phyloP scores from a whole-genome alignment of 2,329 filamentous ascomycete species.

The Trichophyton simii region DNA sequence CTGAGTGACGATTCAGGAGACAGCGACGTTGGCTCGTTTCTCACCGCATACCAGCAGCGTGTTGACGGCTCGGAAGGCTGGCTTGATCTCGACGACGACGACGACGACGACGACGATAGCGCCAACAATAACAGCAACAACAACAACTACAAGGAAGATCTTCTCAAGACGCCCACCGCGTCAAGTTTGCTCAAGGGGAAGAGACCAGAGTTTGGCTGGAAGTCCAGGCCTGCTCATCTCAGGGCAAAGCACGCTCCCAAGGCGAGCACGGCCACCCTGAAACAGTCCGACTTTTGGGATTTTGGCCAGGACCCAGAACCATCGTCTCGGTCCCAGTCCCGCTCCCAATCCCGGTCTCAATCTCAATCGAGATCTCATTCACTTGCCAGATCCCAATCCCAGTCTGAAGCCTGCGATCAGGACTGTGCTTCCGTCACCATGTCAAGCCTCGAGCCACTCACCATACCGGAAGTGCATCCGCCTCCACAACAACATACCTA shows the following conservation, averaged over 20 bases:
- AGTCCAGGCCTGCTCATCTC: slow-evolving; percentile 14
- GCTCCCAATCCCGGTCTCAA: slow-evolving; percentile 24
- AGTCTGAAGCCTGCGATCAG: slow-evolving; percentile 8
- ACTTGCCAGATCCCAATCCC: slow-evolving; percentile 14
- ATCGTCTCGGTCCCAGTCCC: slow-evolving; percentile 27
- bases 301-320: slow-evolving; percentile 27
- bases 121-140: too few species aligned
- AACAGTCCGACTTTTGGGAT: slow-evolving; percentile 35
- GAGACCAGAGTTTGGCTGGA: slow-evolving; percentile 13
- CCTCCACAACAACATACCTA: slow-evolving; percentile 2
- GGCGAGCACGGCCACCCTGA: slow-evolving; percentile 31
- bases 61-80: slow-evolving; percentile 33
- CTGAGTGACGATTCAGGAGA: slow-evolving; percentile 63
- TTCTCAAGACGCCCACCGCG: slow-evolving; percentile 28
- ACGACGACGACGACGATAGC: too few species aligned
- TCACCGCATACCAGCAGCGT: slow-evolving; percentile 30
- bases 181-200: slow-evolving; percentile 8
- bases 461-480: background rate
- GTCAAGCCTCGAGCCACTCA: slow-evolving; percentile 13
- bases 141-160: slow-evolving; percentile 22
- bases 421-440: background rate
- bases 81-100: slow-evolving; percentile 28
- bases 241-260: slow-evolving; percentile 25
- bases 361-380: slow-evolving; percentile 28
- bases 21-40: slow-evolving; percentile 58